Evolutionary conservation across 1,139 yeast genomes (phyloP).

Genomic region (Groenewaldozyma auringiensis): DNA sequence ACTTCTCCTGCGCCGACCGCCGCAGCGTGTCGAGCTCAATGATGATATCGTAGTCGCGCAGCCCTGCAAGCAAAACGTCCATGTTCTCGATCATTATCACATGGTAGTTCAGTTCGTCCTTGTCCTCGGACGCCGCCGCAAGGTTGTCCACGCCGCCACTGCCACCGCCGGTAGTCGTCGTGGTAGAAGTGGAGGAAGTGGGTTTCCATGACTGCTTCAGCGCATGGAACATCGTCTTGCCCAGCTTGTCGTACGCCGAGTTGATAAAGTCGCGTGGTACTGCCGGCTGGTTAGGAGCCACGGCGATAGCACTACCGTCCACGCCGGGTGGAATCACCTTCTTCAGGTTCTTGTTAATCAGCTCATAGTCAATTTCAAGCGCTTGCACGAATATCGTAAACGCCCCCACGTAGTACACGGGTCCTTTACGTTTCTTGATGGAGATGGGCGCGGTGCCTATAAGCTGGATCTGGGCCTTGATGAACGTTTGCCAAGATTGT

Average conservation of each 20-base stretch:
- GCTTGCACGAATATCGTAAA: conserved; percentile 40
- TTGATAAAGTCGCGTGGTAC: conserved; percentile 32
- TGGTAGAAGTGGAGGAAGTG: conserved; percentile 9
- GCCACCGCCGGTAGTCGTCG: conserved; percentile 11
- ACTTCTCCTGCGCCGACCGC: conserved; percentile 31
- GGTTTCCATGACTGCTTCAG: conserved; percentile 28
- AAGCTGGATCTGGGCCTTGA: conserved; percentile 46
- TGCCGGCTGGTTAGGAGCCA: not conserved
- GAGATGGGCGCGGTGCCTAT: conserved; percentile 48
- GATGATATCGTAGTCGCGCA: conserved; percentile 27
- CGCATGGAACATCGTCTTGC: conserved; percentile 28
- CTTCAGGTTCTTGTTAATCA: conserved; percentile 1
- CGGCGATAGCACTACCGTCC: not conserved
- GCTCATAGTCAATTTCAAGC: conserved; percentile 23
- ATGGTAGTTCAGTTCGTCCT: conserved; percentile 50
- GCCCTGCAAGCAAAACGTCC: conserved; percentile 48
- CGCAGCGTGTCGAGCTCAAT: conserved; percentile 28
- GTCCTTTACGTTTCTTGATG: conserved; percentile 35
- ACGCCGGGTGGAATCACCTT: not conserved
- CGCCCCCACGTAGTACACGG: conserved; percentile 38
- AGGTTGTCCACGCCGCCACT: conserved; percentile 8
- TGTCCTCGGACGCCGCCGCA: conserved; percentile 40
- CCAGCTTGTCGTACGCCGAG: conserved; percentile 36
- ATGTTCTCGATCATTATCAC: conserved; percentile 59
- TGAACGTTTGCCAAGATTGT: conserved; percentile 51